These are phyloP conservation scores for Aspergillus tubingensis DNA, from an alignment of 2,329 filamentous ascomycete genomes.

Conservation along the genomic window DNA sequence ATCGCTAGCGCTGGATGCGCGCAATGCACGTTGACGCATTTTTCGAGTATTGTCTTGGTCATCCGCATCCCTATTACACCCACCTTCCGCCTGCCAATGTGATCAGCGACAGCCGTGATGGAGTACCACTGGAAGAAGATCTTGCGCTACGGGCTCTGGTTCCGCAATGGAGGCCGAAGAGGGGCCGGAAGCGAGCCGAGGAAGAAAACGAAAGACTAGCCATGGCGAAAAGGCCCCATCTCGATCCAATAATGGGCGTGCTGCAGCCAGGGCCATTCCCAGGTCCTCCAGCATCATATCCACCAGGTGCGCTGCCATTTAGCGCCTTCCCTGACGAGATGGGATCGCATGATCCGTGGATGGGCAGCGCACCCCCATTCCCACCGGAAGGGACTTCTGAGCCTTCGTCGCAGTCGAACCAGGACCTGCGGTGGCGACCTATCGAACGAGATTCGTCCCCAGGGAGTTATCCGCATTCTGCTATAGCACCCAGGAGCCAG, in stretches of 20 bases:
- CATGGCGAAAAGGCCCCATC: slow-evolving; percentile 60
- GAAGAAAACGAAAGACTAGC: slow-evolving; percentile 57
- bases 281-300: slow-evolving; percentile 51
- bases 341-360: slow-evolving; percentile 47
- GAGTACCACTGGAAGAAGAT: slow-evolving; percentile 82
- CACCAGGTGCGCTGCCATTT: slow-evolving; percentile 54
- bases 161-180: slow-evolving; percentile 68
- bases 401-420: slow-evolving; percentile 27
- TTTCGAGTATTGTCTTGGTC: slow-evolving; percentile 83
- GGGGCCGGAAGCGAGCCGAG: slow-evolving; percentile 64
- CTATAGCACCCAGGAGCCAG: slow-evolving; percentile 62
- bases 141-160: slow-evolving; percentile 81
- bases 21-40: slow-evolving; percentile 95
- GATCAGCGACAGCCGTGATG: slow-evolving; percentile 70
- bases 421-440: slow-evolving; percentile 49
- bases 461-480: slow-evolving; percentile 74
- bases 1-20: slow-evolving; percentile 84
- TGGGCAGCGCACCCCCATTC: slow-evolving; percentile 45
- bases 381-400: slow-evolving; percentile 40
- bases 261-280: slow-evolving; percentile 46
- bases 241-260: slow-evolving; percentile 56
- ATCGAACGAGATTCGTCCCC: slow-evolving; percentile 62
- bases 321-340: slow-evolving; percentile 59
- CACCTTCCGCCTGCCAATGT: slow-evolving; percentile 69
- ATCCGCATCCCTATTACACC: slow-evolving; percentile 76